phyloP scores from a whole-genome alignment of 2,329 filamentous ascomycete species.

The Trichoderma koningii region DNA sequence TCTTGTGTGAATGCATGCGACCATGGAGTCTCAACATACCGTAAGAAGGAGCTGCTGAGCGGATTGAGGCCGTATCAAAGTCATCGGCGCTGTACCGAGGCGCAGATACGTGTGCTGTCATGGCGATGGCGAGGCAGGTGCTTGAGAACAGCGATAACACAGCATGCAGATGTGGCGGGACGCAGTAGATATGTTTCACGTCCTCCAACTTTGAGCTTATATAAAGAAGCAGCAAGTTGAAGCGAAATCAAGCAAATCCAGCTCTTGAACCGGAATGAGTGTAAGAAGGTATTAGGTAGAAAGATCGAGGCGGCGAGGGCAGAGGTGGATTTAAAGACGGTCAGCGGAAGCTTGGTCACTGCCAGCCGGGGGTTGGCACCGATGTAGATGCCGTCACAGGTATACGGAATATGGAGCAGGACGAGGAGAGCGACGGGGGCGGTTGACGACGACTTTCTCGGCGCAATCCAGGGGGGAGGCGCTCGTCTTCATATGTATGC shows the following conservation, averaged over 20 bases:
- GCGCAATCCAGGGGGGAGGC: background rate
- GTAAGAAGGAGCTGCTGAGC: conserved; percentile 69
- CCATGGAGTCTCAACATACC: conserved; percentile 45
- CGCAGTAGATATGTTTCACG: background rate
- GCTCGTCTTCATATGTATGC: background rate
- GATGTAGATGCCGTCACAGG: background rate
- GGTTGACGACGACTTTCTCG: background rate
- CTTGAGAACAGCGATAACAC: background rate
- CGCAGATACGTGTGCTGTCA: conserved; percentile 38
- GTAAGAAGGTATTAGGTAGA: background rate
- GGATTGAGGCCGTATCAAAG: conserved; percentile 68
- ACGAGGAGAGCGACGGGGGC: background rate
- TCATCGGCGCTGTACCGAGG: conserved; percentile 52
- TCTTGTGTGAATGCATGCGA: too few relatives aligned
- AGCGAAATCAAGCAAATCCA: background rate
- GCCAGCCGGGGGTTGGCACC: background rate
- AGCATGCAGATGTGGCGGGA: background rate
- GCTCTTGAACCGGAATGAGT: background rate
- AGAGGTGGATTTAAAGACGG: background rate
- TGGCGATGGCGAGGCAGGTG: conserved; percentile 30
- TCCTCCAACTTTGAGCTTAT: background rate
- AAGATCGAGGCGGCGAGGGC: background rate
- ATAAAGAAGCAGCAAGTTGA: background rate
- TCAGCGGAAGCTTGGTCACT: background rate
- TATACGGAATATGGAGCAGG: background rate